These are phyloP conservation scores for Corchorus capsularis DNA, from an alignment of 345 rosid species.

Conservation along the genomic window DNA sequence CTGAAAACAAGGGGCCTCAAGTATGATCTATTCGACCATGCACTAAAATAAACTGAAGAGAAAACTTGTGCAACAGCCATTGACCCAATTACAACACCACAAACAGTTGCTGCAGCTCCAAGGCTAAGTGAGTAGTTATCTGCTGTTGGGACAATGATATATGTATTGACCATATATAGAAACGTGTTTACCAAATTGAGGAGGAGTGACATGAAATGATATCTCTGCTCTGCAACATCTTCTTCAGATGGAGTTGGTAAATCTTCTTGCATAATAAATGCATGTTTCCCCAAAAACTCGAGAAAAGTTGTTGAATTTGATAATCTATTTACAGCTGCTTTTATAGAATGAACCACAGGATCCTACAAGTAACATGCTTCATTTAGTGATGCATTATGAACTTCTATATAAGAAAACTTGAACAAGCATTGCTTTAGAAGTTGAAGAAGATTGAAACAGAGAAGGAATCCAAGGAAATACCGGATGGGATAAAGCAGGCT, in stretches of 20 bases:
- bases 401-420: not conserved
- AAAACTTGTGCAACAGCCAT: slow-evolving; percentile 89
- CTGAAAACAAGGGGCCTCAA: slow-evolving; percentile 75
- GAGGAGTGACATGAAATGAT: slow-evolving; percentile 72
- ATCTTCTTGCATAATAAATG: slow-evolving; percentile 71
- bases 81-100: slow-evolving; percentile 76
- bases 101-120: slow-evolving; percentile 80
- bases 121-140: slow-evolving; percentile 72
- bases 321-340: slow-evolving; percentile 71
- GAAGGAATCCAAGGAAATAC: slow-evolving; percentile 38
- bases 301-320: slow-evolving; percentile 70
- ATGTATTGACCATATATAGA: slow-evolving; percentile 80
- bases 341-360: slow-evolving; percentile 61
- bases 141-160: slow-evolving; percentile 75
- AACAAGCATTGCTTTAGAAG: slow-evolving; percentile 1
- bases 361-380: slow-evolving; percentile 45
- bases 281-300: slow-evolving; percentile 75
- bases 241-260: slow-evolving; percentile 58
- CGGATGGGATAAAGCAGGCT: slow-evolving; percentile 60
- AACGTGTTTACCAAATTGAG: slow-evolving; percentile 68
- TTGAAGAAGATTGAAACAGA: not conserved
- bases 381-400: not conserved
- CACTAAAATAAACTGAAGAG: slow-evolving; percentile 81
- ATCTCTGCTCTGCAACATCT: slow-evolving; percentile 48
- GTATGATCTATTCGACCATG: slow-evolving; percentile 83